These are phyloP conservation scores for Volvox reticuliferus DNA, from an alignment of 139 green algal genomes.

Conservation along the genomic window DNA sequence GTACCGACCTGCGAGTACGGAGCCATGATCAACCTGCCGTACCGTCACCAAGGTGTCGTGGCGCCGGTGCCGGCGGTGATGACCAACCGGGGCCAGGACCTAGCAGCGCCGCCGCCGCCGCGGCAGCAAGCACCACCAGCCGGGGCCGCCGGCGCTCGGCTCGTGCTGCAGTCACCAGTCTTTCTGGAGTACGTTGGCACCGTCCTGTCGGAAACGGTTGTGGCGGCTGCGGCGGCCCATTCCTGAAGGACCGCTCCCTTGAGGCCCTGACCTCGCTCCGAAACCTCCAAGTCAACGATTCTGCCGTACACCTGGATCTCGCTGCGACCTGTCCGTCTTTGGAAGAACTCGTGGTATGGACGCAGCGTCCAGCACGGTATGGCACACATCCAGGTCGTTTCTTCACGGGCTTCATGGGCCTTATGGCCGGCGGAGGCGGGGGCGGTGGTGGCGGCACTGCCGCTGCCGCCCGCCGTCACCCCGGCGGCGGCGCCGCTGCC, in stretches of 20 bases:
- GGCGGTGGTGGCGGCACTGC: not conserved
- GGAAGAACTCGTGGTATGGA: constrained; percentile 34
- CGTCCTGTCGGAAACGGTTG: too few relatives aligned
- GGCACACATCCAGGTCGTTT: not conserved
- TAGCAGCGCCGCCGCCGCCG: not conserved
- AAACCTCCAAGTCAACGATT: constrained; percentile 29
- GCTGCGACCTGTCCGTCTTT: constrained; percentile 1
- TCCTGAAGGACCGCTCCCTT: not conserved
- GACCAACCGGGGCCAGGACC: not conserved
- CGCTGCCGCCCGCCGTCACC: not conserved
- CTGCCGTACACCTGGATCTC: constrained; percentile 6
- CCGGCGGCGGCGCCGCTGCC: not conserved
- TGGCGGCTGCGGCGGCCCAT: not conserved
- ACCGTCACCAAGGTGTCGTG: not conserved
- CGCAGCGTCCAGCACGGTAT: not conserved
- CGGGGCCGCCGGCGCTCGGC: not conserved
- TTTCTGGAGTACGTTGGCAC: too few relatives aligned
- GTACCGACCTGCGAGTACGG: constrained; percentile 2
- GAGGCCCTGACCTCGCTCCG: not conserved
- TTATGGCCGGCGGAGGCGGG: not conserved
- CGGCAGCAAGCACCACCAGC: not conserved
- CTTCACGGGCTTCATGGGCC: not conserved
- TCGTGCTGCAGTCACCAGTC: not conserved
- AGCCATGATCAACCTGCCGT: too few relatives aligned
- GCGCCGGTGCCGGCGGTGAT: not conserved